Conservation (phyloP, 495 filamentous ascomycete genomes). For the Letharia lupina region DNA sequence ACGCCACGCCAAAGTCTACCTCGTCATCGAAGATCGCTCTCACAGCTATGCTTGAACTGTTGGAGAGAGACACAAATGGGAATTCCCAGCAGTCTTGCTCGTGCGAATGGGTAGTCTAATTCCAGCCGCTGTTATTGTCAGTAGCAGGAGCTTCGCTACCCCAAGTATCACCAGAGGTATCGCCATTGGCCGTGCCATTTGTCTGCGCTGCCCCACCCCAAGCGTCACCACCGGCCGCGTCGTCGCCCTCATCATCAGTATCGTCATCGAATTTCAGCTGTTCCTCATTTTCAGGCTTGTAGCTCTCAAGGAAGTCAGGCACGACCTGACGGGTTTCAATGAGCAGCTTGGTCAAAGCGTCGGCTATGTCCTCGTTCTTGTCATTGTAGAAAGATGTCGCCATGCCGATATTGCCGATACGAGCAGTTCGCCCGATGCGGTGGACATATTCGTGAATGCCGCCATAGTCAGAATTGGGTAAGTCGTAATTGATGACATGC, state of each 20-base stretch:
- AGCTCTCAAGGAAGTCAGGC: conserved; percentile 70
- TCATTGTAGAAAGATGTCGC: conserved; percentile 85
- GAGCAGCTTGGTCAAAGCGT: conserved; percentile 65
- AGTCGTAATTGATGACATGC: conserved; percentile 89
- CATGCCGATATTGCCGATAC: conserved; percentile 79
- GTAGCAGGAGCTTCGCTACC: conserved; percentile 7
- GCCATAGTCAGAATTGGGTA: conserved; percentile 60
- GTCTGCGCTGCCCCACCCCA: conserved; percentile 11
- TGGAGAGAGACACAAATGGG: background rate
- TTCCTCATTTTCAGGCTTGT: conserved; percentile 45
- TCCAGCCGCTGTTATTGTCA: conserved; percentile 6
- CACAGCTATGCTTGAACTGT: background rate
- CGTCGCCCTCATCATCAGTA: conserved; percentile 43
- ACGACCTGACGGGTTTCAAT: conserved; percentile 68
- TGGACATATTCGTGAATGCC: conserved; percentile 92
- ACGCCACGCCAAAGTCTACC: conserved; percentile 1
- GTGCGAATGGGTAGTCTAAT: background rate
- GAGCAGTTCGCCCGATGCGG: conserved; percentile 90
- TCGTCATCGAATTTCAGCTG: conserved; percentile 54
- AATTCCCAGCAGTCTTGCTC: background rate
- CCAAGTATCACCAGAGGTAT: conserved; percentile 17
- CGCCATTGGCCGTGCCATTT: conserved; percentile 5
- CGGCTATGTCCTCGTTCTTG: conserved; percentile 57
- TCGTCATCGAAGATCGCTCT: background rate
- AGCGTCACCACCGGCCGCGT: conserved; percentile 24